Evolutionary conservation across 2,329 filamentous ascomycete genomes (phyloP), one percentile per base, ranked within the genome.

Genomic region (Cytospora schulzeri): DNA sequence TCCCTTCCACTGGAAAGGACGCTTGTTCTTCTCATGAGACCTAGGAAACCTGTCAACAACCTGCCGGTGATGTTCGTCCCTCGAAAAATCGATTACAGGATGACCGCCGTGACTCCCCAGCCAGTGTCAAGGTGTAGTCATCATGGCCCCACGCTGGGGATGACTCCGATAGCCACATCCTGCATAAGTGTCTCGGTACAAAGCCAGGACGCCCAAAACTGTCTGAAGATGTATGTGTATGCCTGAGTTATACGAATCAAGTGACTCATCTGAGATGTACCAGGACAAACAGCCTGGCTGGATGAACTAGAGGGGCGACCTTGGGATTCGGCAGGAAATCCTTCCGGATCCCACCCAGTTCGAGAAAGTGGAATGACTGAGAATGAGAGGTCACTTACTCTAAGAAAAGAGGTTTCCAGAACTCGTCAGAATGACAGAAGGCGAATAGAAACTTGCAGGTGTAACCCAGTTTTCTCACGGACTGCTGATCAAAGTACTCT

Each of bases 391-490:
- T 64, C 65, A 88, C 92, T 86, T 88, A 97, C 93, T 87, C 85
- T 68, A 96, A 83, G 71, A 94, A 96, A 24, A 97, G 76, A 22
- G 88, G 77, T 76, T 95, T 93, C 94, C 94, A 98, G 41, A 97
- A 76, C 71, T 98, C 94, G 68, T 97, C 94, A 56, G 87, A 87
- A 57, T 89, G 83, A 62, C 89, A 91, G 74, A 94, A 96, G 1
- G 93, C 93, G 80, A 93, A 94, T 19, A 98, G 78, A 60, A 91
- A 93, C 74, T 88, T 92, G 80, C 93, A 97, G 7, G 93, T 91
- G 62, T 85, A 85, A 11, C 92, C 92, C 51, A 98, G 78, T 9
- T 77, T 78, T 63, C 88, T 76, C 60, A 98, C 78, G 60, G 82
- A 80, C 12, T 76, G 71, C 57, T 85, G 80, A 71, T 93, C 89